Evolutionary conservation across 345 rosid genomes (phyloP), one percentile per base, ranked within the genome.

Genomic region (Citrus cavaleriei): DNA sequence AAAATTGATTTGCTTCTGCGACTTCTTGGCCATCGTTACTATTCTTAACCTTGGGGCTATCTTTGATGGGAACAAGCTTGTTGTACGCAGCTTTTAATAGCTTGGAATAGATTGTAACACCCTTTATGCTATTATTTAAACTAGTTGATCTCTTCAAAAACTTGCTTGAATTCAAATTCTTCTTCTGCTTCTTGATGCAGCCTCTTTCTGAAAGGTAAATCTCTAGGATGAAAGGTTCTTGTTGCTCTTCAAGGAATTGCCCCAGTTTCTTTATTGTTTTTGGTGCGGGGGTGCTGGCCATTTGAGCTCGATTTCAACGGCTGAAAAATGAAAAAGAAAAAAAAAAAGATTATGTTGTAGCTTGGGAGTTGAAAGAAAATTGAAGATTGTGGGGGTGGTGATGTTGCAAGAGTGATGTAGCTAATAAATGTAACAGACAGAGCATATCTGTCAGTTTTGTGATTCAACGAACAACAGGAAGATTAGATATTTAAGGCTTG

Each of bases 141-240:
- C 60, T 38, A 59, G 19, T 28, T 5, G 73, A 70, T 34, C 75
- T 75, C 77, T 76, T 60, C 8, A 73, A 30, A 51, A 68, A 72
- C 83, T 70, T 82, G 24, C 74, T 58, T 57, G 80, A 80, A 80
- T 64, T 70, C 4, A 73, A 79, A 13, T 12, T 46, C 71, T 57
- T 79, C 72, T 74, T 75, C 32, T 6, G 37, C 37, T 80, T 88
- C 38, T 59, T 76, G 6, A 24, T 51, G 72, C 14, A 72, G 58
- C 91, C 80, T 84, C 81, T 87, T 77, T 89, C 90, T 5, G 76
- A 59, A 19, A 89, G 89, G 79, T 83, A 85, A 78, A 68, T 79
- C 57, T 87, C 84, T 12, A 86, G 81, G 32, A 79, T 55, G 70
- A 90, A 90, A 76, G 93, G 93, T 40, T 91, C 95, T 72, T 91